Evolutionary conservation across 768 basidiomycete species (phyloP).

Genomic region (Chalciporus pseudorubinellus): DNA sequence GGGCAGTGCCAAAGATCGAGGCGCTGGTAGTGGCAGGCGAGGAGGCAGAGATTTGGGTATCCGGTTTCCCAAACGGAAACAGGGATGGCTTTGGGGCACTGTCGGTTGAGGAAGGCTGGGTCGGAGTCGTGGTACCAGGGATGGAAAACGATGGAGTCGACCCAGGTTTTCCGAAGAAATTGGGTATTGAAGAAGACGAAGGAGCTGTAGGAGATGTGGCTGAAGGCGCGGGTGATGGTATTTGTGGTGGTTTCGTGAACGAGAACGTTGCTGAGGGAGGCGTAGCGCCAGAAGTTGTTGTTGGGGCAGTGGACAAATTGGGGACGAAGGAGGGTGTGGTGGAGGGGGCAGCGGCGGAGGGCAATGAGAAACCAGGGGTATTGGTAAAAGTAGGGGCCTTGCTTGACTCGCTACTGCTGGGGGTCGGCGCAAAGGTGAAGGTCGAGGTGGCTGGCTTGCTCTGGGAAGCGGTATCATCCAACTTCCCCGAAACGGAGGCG

Average conservation of each 20-base stretch:
- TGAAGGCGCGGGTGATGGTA: constrained; percentile 2
- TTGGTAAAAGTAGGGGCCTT: constrained; percentile 8
- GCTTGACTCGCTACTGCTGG: constrained; percentile 6
- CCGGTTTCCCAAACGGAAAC: constrained; percentile 18
- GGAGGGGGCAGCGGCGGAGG: constrained; percentile 29
- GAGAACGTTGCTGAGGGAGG: constrained; percentile 13
- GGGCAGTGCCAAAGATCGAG: constrained; percentile 17
- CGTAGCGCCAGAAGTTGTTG: constrained; percentile 11
- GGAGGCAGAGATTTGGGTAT: constrained; percentile 26
- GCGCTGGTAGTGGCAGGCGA: constrained; percentile 8
- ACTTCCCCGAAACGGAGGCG: constrained; percentile 5
- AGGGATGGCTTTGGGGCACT: constrained; percentile 9
- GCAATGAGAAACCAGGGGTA: constrained; percentile 22
- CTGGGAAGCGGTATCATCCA: constrained; percentile 3
- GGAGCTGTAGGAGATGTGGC: not conserved
- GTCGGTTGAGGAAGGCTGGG: constrained; percentile 8
- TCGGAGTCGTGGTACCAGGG: constrained; percentile 6
- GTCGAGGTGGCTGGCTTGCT: constrained; percentile 14
- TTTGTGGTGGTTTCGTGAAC: constrained; percentile 16
- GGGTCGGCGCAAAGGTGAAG: constrained; percentile 14
- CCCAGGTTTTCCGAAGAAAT: constrained; percentile 31
- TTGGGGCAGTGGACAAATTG: constrained; percentile 3
- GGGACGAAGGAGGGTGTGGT: constrained; percentile 16
- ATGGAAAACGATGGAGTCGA: constrained; percentile 7
- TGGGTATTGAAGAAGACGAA: constrained; percentile 21